Conservation (phyloP, 2,329 filamentous ascomycete genomes). For the Alternaria panax region DNA sequence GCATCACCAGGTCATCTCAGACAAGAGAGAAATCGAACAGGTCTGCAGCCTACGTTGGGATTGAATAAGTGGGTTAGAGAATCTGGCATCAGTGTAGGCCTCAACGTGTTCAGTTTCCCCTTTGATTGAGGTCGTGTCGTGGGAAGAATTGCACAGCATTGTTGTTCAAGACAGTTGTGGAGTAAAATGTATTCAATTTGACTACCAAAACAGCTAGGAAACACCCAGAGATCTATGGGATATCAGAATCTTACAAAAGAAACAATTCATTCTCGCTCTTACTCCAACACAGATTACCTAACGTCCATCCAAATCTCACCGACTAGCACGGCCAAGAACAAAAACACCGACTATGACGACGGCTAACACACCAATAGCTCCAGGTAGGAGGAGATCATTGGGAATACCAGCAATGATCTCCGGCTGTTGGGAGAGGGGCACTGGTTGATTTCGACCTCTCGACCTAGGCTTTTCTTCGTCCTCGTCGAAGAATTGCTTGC, state of each 20-base stretch:
- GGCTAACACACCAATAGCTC: slow-evolving; percentile 92
- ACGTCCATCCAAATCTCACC: slow-evolving; percentile 3
- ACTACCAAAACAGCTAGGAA: slow-evolving; percentile 15
- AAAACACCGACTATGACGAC: slow-evolving; percentile 95
- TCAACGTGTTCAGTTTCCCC: too few species aligned
- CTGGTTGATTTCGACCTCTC: slow-evolving; percentile 53
- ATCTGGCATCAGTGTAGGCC: too few species aligned
- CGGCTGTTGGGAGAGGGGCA: slow-evolving; percentile 62
- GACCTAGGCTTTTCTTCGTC: slow-evolving; percentile 61
- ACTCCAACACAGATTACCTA: slow-evolving; percentile 1
- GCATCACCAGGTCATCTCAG: too few species aligned
- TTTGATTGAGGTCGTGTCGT: too few species aligned
- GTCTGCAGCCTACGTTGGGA: too few species aligned
- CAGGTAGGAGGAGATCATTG: slow-evolving; percentile 91
- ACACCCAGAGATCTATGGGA: slow-evolving; percentile 19
- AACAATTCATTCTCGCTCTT: slow-evolving; percentile 10
- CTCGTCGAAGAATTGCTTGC: slow-evolving; percentile 60
- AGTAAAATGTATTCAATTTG: slow-evolving; percentile 9
- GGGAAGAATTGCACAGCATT: too few species aligned
- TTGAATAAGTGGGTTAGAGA: too few species aligned
- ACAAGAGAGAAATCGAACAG: too few species aligned
- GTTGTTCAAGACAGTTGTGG: neutral
- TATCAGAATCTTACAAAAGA: slow-evolving; percentile 20
- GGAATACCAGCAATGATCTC: slow-evolving; percentile 90
- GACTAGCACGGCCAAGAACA: slow-evolving; percentile 74